A percentile compares a stretch with the other conserved stretches of the same genome.
phyloP scores from a whole-genome alignment of 75 land plant genomes.

The Sequoia sempervirens region DNA sequence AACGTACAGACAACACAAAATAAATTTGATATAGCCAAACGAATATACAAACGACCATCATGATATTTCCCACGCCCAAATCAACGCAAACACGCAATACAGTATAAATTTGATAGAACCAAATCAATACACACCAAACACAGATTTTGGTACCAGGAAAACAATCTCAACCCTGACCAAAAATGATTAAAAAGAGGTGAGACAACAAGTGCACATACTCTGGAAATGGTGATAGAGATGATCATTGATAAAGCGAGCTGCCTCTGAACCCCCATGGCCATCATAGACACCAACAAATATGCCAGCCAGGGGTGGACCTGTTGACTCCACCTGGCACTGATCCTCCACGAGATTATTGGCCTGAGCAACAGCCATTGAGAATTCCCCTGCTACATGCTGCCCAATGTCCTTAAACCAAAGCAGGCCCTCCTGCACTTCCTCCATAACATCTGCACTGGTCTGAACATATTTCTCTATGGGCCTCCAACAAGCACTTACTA shows the following conservation, averaged over 20 bases:
- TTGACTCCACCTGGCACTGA: conserved; percentile 66
- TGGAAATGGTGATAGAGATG: conserved; percentile 52
- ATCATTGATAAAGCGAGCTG: conserved; percentile 70
- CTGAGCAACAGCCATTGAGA: conserved; percentile 85
- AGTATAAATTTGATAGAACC: not conserved
- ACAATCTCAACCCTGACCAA: not conserved
- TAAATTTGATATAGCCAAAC: not conserved
- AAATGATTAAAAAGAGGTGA: not conserved
- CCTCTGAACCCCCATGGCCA: conserved; percentile 95
- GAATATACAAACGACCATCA: not conserved
- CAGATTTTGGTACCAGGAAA: not conserved
- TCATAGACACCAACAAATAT: conserved; percentile 85
- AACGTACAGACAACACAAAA: not conserved
- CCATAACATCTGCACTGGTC: conserved; percentile 24
- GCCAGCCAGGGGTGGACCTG: conserved; percentile 52
- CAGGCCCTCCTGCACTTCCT: conserved; percentile 55
- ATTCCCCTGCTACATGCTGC: conserved; percentile 63
- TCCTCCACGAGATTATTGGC: conserved; percentile 75
- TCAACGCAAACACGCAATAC: not conserved
- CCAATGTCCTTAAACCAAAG: conserved; percentile 75
- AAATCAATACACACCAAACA: not conserved
- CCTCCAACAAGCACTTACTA: conserved; percentile 66
- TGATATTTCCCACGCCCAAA: not conserved
- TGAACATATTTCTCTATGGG: conserved; percentile 44
- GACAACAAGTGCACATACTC: conserved; percentile 25